Percentiles rank a stretch among this genome's conserved stretches.
These are phyloP conservation scores for Fusarium clavum DNA, from an alignment of 2,329 filamentous ascomycete species.

Conservation along the genomic window DNA sequence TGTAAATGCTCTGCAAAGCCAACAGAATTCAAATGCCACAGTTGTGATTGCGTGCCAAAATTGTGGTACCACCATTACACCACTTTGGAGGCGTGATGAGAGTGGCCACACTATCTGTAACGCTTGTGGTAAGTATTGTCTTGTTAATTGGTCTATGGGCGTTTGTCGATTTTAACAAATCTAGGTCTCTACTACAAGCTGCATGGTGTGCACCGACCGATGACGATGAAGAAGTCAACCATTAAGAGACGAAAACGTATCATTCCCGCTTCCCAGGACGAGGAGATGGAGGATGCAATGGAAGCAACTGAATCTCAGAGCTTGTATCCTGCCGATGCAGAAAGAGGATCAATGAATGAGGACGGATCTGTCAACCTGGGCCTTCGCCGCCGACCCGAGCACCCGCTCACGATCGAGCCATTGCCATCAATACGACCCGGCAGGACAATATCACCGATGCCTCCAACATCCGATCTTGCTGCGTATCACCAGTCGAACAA, in stretches of 20 bases:
- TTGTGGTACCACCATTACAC: constrained; percentile 95
- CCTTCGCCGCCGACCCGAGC: constrained; percentile 61
- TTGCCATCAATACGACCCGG: constrained; percentile 58
- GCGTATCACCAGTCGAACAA: constrained; percentile 63
- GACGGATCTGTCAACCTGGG: constrained; percentile 75
- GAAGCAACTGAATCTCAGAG: constrained; percentile 56
- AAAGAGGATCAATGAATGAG: constrained; percentile 69
- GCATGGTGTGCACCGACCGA: constrained; percentile 90
- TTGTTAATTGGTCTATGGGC: neutral
- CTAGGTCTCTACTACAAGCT: constrained; percentile 95
- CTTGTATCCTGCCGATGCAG: constrained; percentile 54
- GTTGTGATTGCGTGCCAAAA: constrained; percentile 93
- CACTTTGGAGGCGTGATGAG: constrained; percentile 94
- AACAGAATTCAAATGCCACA: constrained; percentile 49
- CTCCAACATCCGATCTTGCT: constrained; percentile 58
- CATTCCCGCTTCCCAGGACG: constrained; percentile 77
- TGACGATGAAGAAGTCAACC: constrained; percentile 98
- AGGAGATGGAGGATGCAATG: constrained; percentile 61
- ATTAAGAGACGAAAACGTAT: constrained; percentile 97
- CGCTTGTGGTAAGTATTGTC: constrained; percentile 81
- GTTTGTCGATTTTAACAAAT: constrained; percentile 19
- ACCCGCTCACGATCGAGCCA: constrained; percentile 60
- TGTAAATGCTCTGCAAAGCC: constrained; percentile 50
- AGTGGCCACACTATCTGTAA: constrained; percentile 98
- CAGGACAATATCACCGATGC: constrained; percentile 58